Evolutionary conservation across 495 filamentous ascomycete species (phyloP), one percentile per base, ranked within the genome.

Genomic region (Trichocladium uniseriatum): DNA sequence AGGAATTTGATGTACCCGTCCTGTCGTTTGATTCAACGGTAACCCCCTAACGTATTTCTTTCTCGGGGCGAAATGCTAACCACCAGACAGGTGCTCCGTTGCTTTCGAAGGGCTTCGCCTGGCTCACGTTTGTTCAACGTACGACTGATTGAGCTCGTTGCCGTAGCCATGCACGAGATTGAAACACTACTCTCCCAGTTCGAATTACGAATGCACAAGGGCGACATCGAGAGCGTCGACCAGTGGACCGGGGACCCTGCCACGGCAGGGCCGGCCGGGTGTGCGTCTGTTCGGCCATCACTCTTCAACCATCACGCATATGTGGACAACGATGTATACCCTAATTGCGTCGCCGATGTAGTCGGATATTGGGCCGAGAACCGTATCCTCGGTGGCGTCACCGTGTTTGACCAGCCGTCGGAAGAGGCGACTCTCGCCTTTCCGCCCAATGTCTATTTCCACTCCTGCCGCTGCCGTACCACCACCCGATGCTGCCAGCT

Each of bases 341-440:
- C 64, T 13, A 45, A 64, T 1, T 59, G 60, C 10, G 51, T 60
- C 8, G 60, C 59, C 1, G 64, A 65, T 46, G 27, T 58, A 0
- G 60, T 64, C 19, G 66, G 62, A 19, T 67, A 69, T 50, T 69
- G 60, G 66, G 64, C 56, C 29, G 64, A 64, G 45, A 45, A 53
- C 20, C 52, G 57, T 9, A 56, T 64, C 31, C 49, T 67, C 3
- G 60, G 64, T 9, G 60, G 60, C 16, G 63, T 69, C 15, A 45
- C 58, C 5, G 29, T 64, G 2, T 68, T 69, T 31, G 61, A 66
- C 49, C 52, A 61, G 19, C 35, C 21, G 3, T 15, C 35, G 11
- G 52, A 50, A 20, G 5, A 28, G 19, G n/a, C 20, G 3, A 6
- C 41, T 9, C 38, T 44, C 38, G n/a, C n/a, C 6, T 43, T 48